These are phyloP conservation scores for Heimioporus sp. DNA, from an alignment of 768 basidiomycete genomes.

Conservation along the genomic window DNA sequence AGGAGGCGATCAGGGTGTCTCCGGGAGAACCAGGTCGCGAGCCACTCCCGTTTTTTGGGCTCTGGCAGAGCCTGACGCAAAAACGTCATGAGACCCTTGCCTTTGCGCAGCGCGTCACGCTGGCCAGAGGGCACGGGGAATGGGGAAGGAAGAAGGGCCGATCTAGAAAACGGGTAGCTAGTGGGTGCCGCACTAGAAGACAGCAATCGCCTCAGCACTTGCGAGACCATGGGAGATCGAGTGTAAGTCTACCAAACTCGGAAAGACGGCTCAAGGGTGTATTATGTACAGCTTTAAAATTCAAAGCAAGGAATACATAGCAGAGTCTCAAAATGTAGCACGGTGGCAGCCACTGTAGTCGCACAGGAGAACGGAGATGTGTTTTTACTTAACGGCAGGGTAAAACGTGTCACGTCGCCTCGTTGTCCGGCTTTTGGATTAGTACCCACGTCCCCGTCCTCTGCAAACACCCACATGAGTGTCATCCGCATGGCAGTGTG, in stretches of 20 bases:
- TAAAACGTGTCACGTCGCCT: constrained; percentile 14
- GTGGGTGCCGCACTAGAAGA: constrained; percentile 18
- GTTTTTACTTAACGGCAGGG: neutral
- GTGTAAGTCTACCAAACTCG: constrained; percentile 13
- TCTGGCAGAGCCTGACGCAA: constrained; percentile 63
- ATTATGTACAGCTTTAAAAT: constrained; percentile 32
- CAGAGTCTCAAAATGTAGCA: constrained; percentile 18
- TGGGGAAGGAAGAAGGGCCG: constrained; percentile 52
- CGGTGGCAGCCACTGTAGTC: constrained; percentile 6
- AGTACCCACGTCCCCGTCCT: constrained; percentile 73
- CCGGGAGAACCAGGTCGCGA: constrained; percentile 69
- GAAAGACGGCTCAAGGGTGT: constrained; percentile 1
- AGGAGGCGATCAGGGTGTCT: constrained; percentile 63
- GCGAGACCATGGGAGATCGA: constrained; percentile 8
- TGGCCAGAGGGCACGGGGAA: constrained; percentile 37
- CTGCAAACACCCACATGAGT: constrained; percentile 33
- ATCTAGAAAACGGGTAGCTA: constrained; percentile 72
- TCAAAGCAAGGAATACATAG: constrained; percentile 28
- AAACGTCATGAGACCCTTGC: constrained; percentile 79
- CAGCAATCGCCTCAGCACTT: constrained; percentile 18
- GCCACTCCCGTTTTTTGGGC: constrained; percentile 66
- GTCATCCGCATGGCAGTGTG: constrained; percentile 7
- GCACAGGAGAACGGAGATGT: constrained; percentile 9
- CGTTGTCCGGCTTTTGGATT: constrained; percentile 24
- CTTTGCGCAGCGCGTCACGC: constrained; percentile 49